Evolutionary conservation across 306 rosid genomes (phyloP).

Genomic region (Echinosophora koreensis): DNA sequence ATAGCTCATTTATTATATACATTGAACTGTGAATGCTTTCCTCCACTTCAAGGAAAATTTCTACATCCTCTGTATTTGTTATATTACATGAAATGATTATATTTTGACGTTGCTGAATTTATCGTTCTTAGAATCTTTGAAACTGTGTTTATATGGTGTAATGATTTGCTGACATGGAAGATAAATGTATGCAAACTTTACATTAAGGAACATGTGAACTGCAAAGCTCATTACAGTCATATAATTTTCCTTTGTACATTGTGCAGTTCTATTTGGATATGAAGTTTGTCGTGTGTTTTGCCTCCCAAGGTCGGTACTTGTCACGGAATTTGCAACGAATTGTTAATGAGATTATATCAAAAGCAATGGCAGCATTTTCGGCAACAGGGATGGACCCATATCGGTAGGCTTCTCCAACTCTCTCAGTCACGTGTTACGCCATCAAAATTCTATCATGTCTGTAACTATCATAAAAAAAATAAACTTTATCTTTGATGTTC

Average conservation of each 20-base stretch:
- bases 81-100: slow-evolving; percentile 15
- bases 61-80: background rate
- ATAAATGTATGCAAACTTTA: slow-evolving; percentile 17
- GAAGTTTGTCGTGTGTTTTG: slow-evolving; percentile 96
- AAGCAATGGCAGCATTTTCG: slow-evolving; percentile 87
- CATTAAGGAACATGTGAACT: slow-evolving; percentile 32
- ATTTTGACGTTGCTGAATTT: background rate
- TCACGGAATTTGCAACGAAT: slow-evolving; percentile 87
- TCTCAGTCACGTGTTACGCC: slow-evolving; percentile 8
- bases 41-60: background rate
- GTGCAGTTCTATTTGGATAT: slow-evolving; percentile 98
- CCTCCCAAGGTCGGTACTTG: slow-evolving; percentile 90
- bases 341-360: slow-evolving; percentile 88
- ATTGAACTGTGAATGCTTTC: background rate
- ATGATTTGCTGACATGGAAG: slow-evolving; percentile 25
- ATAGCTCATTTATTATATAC: background rate
- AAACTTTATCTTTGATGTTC: background rate
- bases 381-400: slow-evolving; percentile 94
- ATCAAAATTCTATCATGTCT: background rate
- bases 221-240: slow-evolving; percentile 4
- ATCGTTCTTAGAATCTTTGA: slow-evolving; percentile 19
- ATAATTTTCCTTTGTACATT: slow-evolving; percentile 35
- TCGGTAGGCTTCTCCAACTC: slow-evolving; percentile 56
- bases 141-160: background rate
- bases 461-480: background rate